Evolutionary conservation across 371 early-diverging fungal genomes (phyloP), one percentile per base, ranked within the genome.

Genomic region (Encephalitozoon hellem): DNA sequence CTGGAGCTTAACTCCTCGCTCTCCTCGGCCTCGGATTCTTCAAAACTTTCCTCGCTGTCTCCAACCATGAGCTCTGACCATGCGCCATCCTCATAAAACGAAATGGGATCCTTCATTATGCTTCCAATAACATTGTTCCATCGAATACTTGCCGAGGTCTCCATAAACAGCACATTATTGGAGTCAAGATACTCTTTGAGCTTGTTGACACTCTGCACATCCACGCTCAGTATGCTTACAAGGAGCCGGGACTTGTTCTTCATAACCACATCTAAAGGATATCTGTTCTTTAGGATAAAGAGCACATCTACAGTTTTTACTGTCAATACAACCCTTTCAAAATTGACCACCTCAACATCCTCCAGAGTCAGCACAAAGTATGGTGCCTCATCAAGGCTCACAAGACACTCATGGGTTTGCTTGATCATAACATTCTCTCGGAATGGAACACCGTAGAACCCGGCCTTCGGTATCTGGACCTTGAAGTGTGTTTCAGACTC

Each of bases 111-210:
- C 41, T 93, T 91, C 77, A 91, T 90, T 55, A 99, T 91, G 0
- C 95, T 96, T 84, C 94, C 95, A 93, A 99, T 92, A 80, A 99
- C 95, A 83, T 90, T 91, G 11, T 89, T 85, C 99, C 99, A 99
- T 82, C 92, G 93, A 76, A 97, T 88, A 81, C 94, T 96, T 79
- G 94, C 91, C 1, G 92, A 92, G 5, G 96, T 96, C 85, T 97
- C 96, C 41, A 90, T 91, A 84, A 92, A 95, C 9, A 91, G 88
- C 34, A 97, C 90, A 82, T 99, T 95, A 59, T 92, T 90, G 9
- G 93, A 91, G 83, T 97, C 96, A 34, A 99, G 88, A 93, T 95
- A 95, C 69, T 95, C 96, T 86, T 95, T 95, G 72, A 97, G 90
- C 78, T 91, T 89, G 76, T 94, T 93, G 45, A 99, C 86, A 77